Percentiles rank a stretch among this genome's conserved stretches.
Evolutionary conservation across 2,329 filamentous ascomycete genomes (phyloP).

Genomic region (Clonostachys byssicola): DNA sequence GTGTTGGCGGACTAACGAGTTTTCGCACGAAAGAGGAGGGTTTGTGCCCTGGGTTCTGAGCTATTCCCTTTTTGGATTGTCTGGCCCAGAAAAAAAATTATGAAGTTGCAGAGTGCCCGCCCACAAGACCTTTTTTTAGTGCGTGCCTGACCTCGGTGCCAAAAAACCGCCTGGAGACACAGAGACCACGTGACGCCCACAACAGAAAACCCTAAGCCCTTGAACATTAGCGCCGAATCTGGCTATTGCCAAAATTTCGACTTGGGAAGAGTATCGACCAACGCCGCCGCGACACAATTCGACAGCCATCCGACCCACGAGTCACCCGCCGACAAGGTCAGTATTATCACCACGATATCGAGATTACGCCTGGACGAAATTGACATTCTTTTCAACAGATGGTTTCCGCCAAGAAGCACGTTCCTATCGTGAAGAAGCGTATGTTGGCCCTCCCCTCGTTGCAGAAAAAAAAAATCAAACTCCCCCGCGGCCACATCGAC

Average conservation of each 20-base stretch:
- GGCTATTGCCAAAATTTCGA: constrained; percentile 24
- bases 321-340: constrained; percentile 36
- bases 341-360: constrained; percentile 13
- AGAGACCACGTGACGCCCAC: constrained; percentile 16
- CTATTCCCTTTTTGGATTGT: neutral
- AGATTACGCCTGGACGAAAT: constrained; percentile 16
- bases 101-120: neutral
- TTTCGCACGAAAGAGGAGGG: constrained; percentile 2
- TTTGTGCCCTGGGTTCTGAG: constrained; percentile 6
- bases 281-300: constrained; percentile 11
- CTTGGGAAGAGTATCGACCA: constrained; percentile 25
- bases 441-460: constrained; percentile 42
- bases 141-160: neutral
- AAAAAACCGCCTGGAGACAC: neutral
- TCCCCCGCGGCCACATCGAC: too few species aligned
- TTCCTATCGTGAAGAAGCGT: constrained; percentile 99
- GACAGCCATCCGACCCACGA: constrained; percentile 26
- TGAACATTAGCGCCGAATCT: constrained; percentile 6
- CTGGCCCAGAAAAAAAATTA: neutral
- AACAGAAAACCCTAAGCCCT: constrained; percentile 24
- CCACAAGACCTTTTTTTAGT: neutral
- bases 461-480: too few species aligned
- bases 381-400: constrained; percentile 53
- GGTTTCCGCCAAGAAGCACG: constrained; percentile 99
- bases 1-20: neutral